A percentile compares a stretch with the other conserved stretches of the same genome.
These are phyloP conservation scores for Mucor sp. DNA, from an alignment of 371 early-diverging fungal genomes.

Conservation along the genomic window DNA sequence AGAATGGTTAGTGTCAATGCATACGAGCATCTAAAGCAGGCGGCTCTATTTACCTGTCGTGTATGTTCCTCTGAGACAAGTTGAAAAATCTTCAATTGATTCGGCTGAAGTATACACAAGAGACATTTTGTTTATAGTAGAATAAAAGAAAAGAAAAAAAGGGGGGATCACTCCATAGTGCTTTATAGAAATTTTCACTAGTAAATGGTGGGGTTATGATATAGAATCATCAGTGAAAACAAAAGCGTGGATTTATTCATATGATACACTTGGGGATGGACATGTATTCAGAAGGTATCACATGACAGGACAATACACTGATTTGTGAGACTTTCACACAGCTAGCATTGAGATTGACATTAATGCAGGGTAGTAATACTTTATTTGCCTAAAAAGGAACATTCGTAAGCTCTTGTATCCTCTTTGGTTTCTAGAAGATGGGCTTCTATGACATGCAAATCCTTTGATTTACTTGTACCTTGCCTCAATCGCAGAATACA, in stretches of 20 bases:
- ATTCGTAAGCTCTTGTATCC: not conserved
- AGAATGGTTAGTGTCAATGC: not conserved
- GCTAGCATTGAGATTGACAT: not conserved
- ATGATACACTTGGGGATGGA: not conserved
- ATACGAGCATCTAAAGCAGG: not conserved
- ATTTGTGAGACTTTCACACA: not conserved
- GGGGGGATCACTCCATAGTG: too few relatives aligned
- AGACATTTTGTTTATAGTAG: slow-evolving; percentile 5
- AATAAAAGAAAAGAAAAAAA: too few relatives aligned
- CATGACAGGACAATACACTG: not conserved
- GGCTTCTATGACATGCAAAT: too few relatives aligned
- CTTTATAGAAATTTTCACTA: too few relatives aligned
- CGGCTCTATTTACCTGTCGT: slow-evolving; percentile 1
- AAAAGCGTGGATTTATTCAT: not conserved
- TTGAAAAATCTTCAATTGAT: slow-evolving; percentile 12
- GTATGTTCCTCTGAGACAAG: slow-evolving; percentile 12
- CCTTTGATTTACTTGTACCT: too few relatives aligned
- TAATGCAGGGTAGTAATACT: not conserved
- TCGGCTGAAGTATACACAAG: slow-evolving; percentile 10
- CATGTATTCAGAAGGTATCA: not conserved
- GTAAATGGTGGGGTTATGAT: not conserved
- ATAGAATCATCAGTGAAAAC: not conserved
- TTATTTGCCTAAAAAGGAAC: not conserved
- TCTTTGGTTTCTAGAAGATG: too few relatives aligned
- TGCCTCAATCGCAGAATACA: too few relatives aligned